Evolutionary conservation across 768 basidiomycete species (phyloP).

Genomic region (Tulasnella sp.): DNA sequence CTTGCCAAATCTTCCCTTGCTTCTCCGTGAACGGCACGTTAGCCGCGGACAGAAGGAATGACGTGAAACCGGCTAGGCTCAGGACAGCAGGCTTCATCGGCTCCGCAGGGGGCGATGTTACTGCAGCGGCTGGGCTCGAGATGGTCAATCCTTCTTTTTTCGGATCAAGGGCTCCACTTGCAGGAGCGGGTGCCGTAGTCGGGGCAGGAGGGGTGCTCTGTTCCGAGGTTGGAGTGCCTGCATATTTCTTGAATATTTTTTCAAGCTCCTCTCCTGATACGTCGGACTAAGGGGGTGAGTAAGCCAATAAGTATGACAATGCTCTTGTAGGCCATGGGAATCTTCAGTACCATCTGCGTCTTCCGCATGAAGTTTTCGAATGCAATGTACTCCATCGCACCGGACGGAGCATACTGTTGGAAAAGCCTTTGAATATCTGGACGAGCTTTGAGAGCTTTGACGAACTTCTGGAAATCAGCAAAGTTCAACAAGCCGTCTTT

Average conservation of each 20-base stretch:
- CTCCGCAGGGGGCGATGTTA: slow-evolving; percentile 5
- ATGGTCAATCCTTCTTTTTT: neutral
- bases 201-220: neutral
- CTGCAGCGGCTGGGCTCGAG: neutral
- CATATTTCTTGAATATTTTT: slow-evolving; percentile 42
- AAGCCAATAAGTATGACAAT: slow-evolving; percentile 32
- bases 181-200: neutral
- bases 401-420: slow-evolving; percentile 40
- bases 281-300: slow-evolving; percentile 33
- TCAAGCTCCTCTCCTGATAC: slow-evolving; percentile 36
- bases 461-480: slow-evolving; percentile 72
- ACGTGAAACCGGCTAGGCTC: slow-evolving; percentile 57
- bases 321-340: slow-evolving; percentile 35
- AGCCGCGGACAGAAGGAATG: slow-evolving; percentile 76
- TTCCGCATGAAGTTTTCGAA: slow-evolving; percentile 53
- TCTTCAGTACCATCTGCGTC: slow-evolving; percentile 46
- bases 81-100: neutral
- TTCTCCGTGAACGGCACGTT: slow-evolving; percentile 60
- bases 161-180: neutral
- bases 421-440: slow-evolving; percentile 74
- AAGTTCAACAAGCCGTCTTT: slow-evolving; percentile 65
- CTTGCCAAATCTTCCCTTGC: slow-evolving; percentile 56
- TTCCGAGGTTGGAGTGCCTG: slow-evolving; percentile 24
- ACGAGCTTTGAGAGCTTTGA: slow-evolving; percentile 76
- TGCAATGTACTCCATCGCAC: slow-evolving; percentile 38